These are phyloP conservation scores for Penicillium coprophilum DNA, from an alignment of 495 filamentous ascomycete species.

Conservation along the genomic window DNA sequence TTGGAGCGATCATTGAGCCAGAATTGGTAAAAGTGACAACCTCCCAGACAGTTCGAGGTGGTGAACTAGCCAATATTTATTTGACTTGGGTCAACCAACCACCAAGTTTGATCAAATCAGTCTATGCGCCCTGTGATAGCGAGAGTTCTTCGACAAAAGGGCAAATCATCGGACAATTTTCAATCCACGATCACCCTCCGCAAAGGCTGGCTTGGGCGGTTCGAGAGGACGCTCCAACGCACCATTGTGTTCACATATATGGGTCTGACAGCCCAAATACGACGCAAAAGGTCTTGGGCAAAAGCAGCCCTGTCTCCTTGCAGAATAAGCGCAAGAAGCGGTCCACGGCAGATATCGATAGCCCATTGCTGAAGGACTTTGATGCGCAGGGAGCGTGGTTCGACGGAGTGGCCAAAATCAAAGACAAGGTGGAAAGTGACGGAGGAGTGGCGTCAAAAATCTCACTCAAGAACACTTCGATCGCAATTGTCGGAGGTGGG, in stretches of 20 bases:
- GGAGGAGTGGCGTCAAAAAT: constrained; percentile 8
- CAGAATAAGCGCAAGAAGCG: constrained; percentile 5
- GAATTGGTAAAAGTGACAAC: constrained; percentile 6
- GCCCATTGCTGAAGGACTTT: constrained; percentile 24
- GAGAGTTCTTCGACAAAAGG: not conserved
- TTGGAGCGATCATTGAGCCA: constrained; percentile 3
- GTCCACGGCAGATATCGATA: constrained; percentile 16
- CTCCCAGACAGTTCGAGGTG: constrained; percentile 6
- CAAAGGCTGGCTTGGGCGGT: constrained; percentile 17
- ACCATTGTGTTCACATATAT: constrained; percentile 13
- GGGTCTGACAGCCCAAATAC: not conserved
- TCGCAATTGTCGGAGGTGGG: constrained; percentile 64
- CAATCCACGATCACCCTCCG: constrained; percentile 3
- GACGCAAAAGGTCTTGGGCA: constrained; percentile 2
- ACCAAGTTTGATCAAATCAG: constrained; percentile 6
- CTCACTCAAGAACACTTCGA: constrained; percentile 21
- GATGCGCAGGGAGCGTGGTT: constrained; percentile 31
- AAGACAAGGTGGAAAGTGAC: constrained; percentile 7
- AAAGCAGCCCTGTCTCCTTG: constrained; percentile 13
- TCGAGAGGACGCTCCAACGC: constrained; percentile 5
- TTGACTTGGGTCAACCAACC: constrained; percentile 1
- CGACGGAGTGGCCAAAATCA: constrained; percentile 27
- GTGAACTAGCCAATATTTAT: constrained; percentile 15
- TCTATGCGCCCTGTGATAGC: constrained; percentile 2
- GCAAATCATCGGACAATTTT: constrained; percentile 10